phyloP scores from a whole-genome alignment of 768 basidiomycete species.

The Lentinula detonsa region DNA sequence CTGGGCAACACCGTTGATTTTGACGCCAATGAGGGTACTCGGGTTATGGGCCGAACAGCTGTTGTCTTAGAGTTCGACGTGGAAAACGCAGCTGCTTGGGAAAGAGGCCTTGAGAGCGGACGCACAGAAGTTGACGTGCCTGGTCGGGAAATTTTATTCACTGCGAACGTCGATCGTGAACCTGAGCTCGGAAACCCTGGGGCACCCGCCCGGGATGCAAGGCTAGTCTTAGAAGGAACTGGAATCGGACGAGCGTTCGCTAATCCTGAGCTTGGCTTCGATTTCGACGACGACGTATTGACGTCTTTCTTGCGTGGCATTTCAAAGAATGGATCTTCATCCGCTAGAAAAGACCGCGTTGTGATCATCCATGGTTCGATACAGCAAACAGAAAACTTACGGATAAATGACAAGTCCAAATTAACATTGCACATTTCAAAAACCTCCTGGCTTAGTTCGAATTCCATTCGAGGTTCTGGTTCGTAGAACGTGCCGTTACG shows the following conservation, averaged over 20 bases:
- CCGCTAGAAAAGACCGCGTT: constrained; percentile 8
- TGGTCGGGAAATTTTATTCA: background rate
- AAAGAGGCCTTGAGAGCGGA: background rate
- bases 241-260: background rate
- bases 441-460: constrained; percentile 19
- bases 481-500: constrained; percentile 27
- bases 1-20: background rate
- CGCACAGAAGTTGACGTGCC: background rate
- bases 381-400: background rate
- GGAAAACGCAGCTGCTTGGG: background rate
- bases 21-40: background rate
- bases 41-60: background rate
- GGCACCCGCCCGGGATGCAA: background rate
- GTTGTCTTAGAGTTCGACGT: background rate
- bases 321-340: constrained; percentile 24
- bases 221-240: background rate
- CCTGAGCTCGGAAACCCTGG: background rate
- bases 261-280: background rate
- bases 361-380: background rate
- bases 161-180: background rate
- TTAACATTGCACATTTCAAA: constrained; percentile 22
- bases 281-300: background rate
- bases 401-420: constrained; percentile 21
- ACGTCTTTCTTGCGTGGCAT: background rate
- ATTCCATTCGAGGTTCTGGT: constrained; percentile 18